Evolutionary conservation across 108 stramenopile genomes (phyloP), one percentile per base, ranked within the genome.

Genomic region (Cyclotella atomus): DNA sequence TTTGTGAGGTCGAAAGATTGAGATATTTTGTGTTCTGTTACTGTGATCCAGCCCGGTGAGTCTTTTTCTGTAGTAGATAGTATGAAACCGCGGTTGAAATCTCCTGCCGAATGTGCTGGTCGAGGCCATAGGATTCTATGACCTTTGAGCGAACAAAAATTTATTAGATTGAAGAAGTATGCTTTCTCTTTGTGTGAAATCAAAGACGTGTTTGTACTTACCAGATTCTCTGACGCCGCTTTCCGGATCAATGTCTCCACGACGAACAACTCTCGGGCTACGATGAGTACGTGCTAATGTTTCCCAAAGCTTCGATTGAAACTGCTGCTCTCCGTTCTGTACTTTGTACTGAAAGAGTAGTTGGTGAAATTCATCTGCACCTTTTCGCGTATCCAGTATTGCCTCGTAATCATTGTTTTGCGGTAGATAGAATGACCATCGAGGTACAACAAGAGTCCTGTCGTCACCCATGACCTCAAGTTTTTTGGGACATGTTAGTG

Each of bases 1-100:
- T 83, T 77, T 30, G 89, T 91, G n/a, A 96, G 46, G 87, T 99
- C 97, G 74, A 97, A 93, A 1, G 89, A 88, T 73, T 96, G 97
- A 10, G 20, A 36, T 45, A 97, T 92, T 41, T 91, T 90, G 70
- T 96, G 90, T 63, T 99, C 97, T 27, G 92, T 91, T n/a, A 99
- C 92, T 19, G 83, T 84, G 32, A 99, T 96, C 95, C 96, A 96
- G 12, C 87, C 89, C 23, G 85, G 74, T 17, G 88, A 77, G 17
- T 55, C 81, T 7, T 82, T 70, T 16, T 88, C 91, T 21, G 80
- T 82, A 6, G 27, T 14, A 25, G 60, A 53, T 30, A 67, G 72
- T 43, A 56, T 53, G 45, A 61, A 76, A 12, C 73, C 81, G 47
- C 21, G 16, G 28, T 82, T 82, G 14, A 16, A 71, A 64, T 59